Base-by-base conservation (phyloP, 352 stramenopile genomes). In the Blastocystis sp. region DNA sequence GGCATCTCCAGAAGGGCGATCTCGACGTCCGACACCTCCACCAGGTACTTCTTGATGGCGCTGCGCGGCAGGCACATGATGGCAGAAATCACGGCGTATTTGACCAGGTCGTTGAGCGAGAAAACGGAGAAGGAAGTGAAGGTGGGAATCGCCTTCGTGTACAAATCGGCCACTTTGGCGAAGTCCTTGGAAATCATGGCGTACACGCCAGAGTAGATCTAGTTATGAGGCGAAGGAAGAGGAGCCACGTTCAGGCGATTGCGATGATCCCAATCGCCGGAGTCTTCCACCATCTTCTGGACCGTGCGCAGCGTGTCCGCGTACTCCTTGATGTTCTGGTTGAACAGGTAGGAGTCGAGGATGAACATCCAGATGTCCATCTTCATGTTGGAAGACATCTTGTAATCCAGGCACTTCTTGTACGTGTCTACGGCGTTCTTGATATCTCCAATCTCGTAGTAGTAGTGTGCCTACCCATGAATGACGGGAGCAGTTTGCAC, bases 41-140 rank as follows among this genome's bases (percentile, higher is more conserved):
- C 65, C 4, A 87, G 62, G n/a, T 69, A 19, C 19, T 17, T 28
- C 45, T 87, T 87, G 14, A 87, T 59, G 19, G 23, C 28, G 19
- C 52, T 34, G 10, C 77, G 77, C 4, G 77, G 28, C 7, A 62
- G 41, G 21, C 23, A 41, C 40, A 87, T 87, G 52, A 87, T 87
- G 0, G 34, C 38, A 19, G 62, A 59, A 45, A 87, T 87, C 41
- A 87, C 65, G 21, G 77, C 62, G 41, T 87, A 87, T 43, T 77
- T 87, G 1, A 87, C 65, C 21, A 77, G 43, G n/a, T 74, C 65
- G n/a, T 87, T 74, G 21, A 87, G 71, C 14, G 77, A 62, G 48
- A 87, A 87, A n/a, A 87, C 62, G 21, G 77, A 87, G 23, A 77
- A 87, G 9, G 77, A 87, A 9, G 77, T 87, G 65, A 87, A 87